Evolutionary conservation across 2,329 filamentous ascomycete species (phyloP).

Genomic region (Trichoderma oligosporum): DNA sequence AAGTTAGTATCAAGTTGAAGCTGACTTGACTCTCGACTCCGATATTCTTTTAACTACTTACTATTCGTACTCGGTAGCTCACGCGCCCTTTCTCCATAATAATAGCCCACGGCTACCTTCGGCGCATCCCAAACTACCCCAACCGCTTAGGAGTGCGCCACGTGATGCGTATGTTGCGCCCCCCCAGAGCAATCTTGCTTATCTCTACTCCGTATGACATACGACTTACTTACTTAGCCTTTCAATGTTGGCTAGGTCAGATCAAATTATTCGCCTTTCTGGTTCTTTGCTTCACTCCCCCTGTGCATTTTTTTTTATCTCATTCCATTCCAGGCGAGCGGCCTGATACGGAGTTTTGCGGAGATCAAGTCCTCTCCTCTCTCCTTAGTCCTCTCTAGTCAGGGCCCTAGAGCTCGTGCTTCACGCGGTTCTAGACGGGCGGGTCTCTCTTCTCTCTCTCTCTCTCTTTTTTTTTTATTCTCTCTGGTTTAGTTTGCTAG

Average conservation of each 20-base stretch:
- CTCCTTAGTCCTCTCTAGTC: no score
- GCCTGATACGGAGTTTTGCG: conserved; percentile 21
- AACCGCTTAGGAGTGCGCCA: conserved; percentile 21
- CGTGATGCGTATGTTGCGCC: conserved; percentile 24
- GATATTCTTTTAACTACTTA: no score
- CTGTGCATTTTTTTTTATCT: background rate
- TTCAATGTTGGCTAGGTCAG: no score
- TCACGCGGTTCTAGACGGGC: no score
- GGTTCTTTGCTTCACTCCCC: background rate
- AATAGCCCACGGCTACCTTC: conserved; percentile 26
- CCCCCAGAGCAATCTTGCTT: conserved; percentile 4
- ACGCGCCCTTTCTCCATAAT: background rate
- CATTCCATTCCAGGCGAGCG: conserved; percentile 1
- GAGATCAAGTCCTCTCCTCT: background rate
- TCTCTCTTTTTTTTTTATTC: no score
- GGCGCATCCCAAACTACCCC: conserved; percentile 17
- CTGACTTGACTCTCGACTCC: no score
- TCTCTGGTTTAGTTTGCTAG: no score
- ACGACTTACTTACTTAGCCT: background rate
- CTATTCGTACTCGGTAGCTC: background rate
- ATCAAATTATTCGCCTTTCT: background rate
- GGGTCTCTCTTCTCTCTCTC: no score
- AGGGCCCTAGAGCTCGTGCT: no score
- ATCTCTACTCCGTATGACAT: background rate
- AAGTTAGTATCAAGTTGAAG: no score